Evolutionary conservation across 2,329 filamentous ascomycete species (phyloP), one percentile per base, ranked within the genome.

Genomic region (Epichloe uncinata): DNA sequence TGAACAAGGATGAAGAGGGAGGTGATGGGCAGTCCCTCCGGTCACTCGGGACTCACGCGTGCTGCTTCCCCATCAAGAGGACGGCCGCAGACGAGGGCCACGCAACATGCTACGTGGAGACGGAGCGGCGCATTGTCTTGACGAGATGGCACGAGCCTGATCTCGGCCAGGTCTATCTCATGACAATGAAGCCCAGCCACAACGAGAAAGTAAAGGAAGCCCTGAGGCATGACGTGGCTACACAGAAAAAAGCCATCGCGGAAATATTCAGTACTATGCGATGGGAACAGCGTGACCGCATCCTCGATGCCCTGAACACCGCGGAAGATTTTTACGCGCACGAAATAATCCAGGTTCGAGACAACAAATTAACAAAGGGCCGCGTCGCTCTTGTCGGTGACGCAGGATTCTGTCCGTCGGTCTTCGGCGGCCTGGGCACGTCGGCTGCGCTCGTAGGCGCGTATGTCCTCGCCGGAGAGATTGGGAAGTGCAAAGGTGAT

Each of bases 381-480:
- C 69, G 71, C 0, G 67, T 75, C n/a, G 66, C 65, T 0, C 63
- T 75, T 3, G 52, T 77, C 1, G 75, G 74, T 0, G 75, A 79
- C 52, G 71, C 75, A 3, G 73, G 61, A 0, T 70, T 66, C 40
- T 53, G 71, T 67, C 1, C 68, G 63, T 7, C 66, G 63, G 5
- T 53, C 66, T 37, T 54, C 3, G 70, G 69, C 0, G 74, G 75
- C 0, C 68, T 70, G 63, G 73, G 73, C n/a, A 74, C 72, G 1
- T 67, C 64, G 1, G 55, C 66, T 2, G 69, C 69, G 1, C 54
- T 77, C n/a, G 56, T 69, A 0, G 68, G 69, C 2, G 75, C 71
- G 1, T 78, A 78, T 54, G 61, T 75, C 1, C 64, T 79, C 2
- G 74, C 74, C 0, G 73, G 74, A 1, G 71, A 72, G 46, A 61